Evolutionary conservation across 2,329 filamentous ascomycete species (phyloP).

Genomic region (Fusarium mangiferae): DNA sequence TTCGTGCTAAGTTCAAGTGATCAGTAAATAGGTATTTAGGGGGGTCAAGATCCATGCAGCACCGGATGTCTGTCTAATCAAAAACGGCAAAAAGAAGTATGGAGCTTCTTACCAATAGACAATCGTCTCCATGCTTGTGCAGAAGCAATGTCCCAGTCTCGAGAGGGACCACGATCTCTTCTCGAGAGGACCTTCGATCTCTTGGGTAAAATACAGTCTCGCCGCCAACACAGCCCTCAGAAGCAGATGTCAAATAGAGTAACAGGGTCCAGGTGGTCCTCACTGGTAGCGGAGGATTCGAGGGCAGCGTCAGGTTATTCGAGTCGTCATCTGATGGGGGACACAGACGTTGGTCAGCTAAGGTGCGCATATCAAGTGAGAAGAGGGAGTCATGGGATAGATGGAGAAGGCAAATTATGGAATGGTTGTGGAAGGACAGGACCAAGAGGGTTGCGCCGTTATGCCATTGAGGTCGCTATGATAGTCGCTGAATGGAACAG

Average conservation of each 20-base stretch:
- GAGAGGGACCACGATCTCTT: conserved; percentile 76
- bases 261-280: conserved; percentile 90
- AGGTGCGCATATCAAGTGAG: background rate
- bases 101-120: conserved; percentile 71
- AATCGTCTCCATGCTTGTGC: conserved; percentile 89
- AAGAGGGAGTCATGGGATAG: background rate
- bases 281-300: conserved; percentile 45
- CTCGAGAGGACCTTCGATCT: conserved; percentile 63
- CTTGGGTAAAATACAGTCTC: conserved; percentile 93
- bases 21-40: conserved; percentile 2
- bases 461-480: background rate
- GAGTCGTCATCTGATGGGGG: conserved; percentile 79
- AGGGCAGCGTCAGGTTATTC: conserved; percentile 72
- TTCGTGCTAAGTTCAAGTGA: conserved; percentile 69
- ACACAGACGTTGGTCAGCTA: conserved; percentile 9
- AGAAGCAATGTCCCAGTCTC: conserved; percentile 88
- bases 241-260: conserved; percentile 82
- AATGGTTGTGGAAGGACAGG: background rate
- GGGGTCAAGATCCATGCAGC: background rate
- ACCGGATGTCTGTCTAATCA: background rate
- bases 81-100: background rate
- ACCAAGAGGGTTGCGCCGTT: background rate
- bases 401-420: background rate
- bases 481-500: background rate
- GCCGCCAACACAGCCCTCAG: conserved; percentile 81